Percentiles rank a stretch among this genome's conserved stretches.
Conservation (phyloP, 129 eudicot genomes). For the Tanacetum coccineum region DNA sequence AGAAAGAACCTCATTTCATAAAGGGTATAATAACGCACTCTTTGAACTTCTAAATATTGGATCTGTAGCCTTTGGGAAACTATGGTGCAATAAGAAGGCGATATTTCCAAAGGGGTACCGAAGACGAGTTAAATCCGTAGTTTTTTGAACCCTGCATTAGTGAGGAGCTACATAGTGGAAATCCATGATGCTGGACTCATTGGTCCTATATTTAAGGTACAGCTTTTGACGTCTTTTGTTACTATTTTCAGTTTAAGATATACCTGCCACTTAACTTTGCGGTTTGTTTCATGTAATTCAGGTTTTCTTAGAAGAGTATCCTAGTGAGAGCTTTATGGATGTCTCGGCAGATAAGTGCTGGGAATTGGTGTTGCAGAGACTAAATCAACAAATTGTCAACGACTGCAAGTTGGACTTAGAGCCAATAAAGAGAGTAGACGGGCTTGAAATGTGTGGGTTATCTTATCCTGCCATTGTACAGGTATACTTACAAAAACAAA, state of each 20-base stretch:
- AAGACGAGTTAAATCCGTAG: slow-evolving; percentile 61
- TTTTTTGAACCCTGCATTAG: slow-evolving; percentile 36
- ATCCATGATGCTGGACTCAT: slow-evolving; percentile 64
- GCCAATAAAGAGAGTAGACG: slow-evolving; percentile 36
- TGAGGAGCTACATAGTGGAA: slow-evolving; percentile 54
- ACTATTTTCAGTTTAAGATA: background rate
- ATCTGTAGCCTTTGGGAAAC: slow-evolving; percentile 47
- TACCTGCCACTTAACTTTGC: slow-evolving; percentile 1
- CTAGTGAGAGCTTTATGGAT: slow-evolving; percentile 40
- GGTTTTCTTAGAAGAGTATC: slow-evolving; percentile 63
- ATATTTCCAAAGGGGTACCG: slow-evolving; percentile 72
- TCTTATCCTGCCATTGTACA: slow-evolving; percentile 42
- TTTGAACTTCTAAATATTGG: slow-evolving; percentile 48
- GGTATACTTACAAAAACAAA: too few species aligned
- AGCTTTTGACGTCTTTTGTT: background rate
- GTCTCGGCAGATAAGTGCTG: slow-evolving; percentile 57
- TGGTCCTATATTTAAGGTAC: slow-evolving; percentile 79
- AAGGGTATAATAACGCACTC: slow-evolving; percentile 5
- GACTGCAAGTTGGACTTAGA: slow-evolving; percentile 17
- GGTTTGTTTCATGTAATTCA: slow-evolving; percentile 22
- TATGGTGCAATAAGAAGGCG: slow-evolving; percentile 60
- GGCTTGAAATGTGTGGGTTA: slow-evolving; percentile 72
- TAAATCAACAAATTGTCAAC: slow-evolving; percentile 41
- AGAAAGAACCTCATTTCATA: slow-evolving; percentile 20
- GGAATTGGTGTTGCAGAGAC: slow-evolving; percentile 44